Conservation (phyloP, 176 grass and related monocot genomes). For the Oryza longistaminata region DNA sequence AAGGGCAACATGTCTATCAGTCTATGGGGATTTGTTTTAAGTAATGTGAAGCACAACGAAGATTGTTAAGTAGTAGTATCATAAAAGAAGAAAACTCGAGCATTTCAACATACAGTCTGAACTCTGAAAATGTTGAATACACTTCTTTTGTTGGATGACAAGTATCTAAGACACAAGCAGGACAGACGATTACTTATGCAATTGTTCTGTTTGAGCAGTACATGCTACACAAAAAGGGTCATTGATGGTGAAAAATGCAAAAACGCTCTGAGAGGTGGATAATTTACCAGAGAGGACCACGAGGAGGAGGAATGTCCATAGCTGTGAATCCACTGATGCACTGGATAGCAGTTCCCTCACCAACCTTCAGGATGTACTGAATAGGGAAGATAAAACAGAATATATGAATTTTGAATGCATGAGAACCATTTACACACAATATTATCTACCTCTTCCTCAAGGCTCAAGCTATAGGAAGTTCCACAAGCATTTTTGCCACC, state of each 20-base stretch:
- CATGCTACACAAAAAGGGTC: neutral
- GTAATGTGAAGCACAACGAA: neutral
- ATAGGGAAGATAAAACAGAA: conserved; percentile 8
- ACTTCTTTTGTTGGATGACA: neutral
- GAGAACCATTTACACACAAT: neutral
- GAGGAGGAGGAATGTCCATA: conserved; percentile 76
- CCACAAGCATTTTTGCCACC: no score
- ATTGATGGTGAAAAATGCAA: neutral
- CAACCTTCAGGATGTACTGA: conserved; percentile 79
- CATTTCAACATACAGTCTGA: neutral
- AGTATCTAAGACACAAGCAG: neutral
- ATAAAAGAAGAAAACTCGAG: neutral
- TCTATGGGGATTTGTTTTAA: neutral
- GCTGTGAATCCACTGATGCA: conserved; percentile 93
- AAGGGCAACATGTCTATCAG: neutral
- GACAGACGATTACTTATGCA: neutral
- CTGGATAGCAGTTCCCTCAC: conserved; percentile 50
- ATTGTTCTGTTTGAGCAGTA: conserved; percentile 8
- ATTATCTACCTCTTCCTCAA: no score
- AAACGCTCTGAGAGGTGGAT: neutral
- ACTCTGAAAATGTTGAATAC: neutral
- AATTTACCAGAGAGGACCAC: conserved; percentile 79
- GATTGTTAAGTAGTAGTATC: neutral
- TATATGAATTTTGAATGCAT: neutral
- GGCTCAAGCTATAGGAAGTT: no score